Percentiles rank a stretch among this genome's conserved stretches.
These are phyloP conservation scores for Botrytis fabae DNA, from an alignment of 2,329 filamentous ascomycete genomes.

Conservation along the genomic window DNA sequence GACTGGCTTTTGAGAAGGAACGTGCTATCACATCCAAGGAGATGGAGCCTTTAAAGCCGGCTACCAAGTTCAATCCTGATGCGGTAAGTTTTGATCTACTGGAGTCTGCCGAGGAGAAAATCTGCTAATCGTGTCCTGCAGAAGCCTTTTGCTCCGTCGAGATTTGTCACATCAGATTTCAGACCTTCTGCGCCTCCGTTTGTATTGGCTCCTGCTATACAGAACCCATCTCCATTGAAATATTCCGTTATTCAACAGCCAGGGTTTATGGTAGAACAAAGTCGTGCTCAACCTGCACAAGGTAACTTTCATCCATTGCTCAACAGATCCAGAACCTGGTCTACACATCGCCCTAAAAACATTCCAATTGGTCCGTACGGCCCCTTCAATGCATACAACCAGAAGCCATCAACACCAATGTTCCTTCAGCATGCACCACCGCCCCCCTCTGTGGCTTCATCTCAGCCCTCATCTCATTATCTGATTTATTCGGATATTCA, in stretches of 20 bases:
- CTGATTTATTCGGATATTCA: neutral
- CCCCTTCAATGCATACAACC: neutral
- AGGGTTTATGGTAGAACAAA: slow-evolving; percentile 11
- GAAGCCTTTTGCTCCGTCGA: slow-evolving; percentile 11
- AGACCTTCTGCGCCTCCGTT: neutral
- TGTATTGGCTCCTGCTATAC: neutral
- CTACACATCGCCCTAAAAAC: neutral
- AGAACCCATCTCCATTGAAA: neutral
- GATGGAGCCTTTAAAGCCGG: neutral
- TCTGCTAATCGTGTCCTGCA: neutral
- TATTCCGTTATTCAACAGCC: slow-evolving; percentile 4
- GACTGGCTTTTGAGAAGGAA: neutral
- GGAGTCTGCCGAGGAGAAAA: neutral
- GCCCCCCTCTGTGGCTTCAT: neutral
- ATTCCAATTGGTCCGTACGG: neutral
- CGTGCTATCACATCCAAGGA: neutral
- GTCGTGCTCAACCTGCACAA: neutral
- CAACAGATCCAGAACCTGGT: slow-evolving; percentile 12
- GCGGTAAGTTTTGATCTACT: slow-evolving; percentile 9
- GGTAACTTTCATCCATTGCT: neutral
- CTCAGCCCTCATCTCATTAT: neutral
- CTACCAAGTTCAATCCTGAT: slow-evolving; percentile 17
- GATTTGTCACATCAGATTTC: neutral
- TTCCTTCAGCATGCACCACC: neutral
- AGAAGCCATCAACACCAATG: neutral